Conservation (phyloP, 1,284 basidiomycete genomes). For the Sporisorium iseilematis-ciliati region DNA sequence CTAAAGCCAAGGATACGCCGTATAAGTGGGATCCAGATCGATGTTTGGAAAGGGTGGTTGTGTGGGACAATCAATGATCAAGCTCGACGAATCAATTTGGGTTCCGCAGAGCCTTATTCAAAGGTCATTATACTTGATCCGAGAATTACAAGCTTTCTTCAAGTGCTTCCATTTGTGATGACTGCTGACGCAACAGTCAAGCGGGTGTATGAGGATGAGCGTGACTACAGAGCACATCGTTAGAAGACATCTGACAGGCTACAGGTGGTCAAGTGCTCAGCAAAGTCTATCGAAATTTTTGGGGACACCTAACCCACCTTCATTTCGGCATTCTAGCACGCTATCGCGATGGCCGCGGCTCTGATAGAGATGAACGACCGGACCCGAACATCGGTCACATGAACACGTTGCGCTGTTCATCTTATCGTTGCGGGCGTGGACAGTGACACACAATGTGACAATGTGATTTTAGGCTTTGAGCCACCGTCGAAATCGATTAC, state of each 20-base stretch:
- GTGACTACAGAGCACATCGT: too few species aligned
- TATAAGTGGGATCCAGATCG: background rate
- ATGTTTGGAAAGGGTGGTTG: background rate
- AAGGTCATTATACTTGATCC: too few species aligned
- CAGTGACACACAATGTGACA: slow-evolving; percentile 5
- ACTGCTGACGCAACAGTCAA: too few species aligned
- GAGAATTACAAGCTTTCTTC: too few species aligned
- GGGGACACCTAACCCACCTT: slow-evolving; percentile 1
- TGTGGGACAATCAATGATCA: background rate
- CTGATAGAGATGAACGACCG: background rate
- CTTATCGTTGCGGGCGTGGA: background rate
- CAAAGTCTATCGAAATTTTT: too few species aligned
- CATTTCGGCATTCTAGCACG: background rate
- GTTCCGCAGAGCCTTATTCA: slow-evolving; percentile 6
- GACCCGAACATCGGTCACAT: background rate
- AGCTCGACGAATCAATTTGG: background rate
- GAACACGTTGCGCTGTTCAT: background rate
- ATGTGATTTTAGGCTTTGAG: slow-evolving; percentile 5
- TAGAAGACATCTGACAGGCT: too few species aligned
- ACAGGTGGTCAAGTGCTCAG: too few species aligned
- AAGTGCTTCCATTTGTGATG: too few species aligned
- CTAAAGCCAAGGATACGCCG: background rate
- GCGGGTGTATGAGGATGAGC: too few species aligned
- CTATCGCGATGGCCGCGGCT: background rate
- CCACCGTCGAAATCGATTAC: slow-evolving; percentile 5